Evolutionary conservation across 352 stramenopile species (phyloP), one percentile per base, ranked within the genome.

Genomic region (Elongisporangium undulatum): DNA sequence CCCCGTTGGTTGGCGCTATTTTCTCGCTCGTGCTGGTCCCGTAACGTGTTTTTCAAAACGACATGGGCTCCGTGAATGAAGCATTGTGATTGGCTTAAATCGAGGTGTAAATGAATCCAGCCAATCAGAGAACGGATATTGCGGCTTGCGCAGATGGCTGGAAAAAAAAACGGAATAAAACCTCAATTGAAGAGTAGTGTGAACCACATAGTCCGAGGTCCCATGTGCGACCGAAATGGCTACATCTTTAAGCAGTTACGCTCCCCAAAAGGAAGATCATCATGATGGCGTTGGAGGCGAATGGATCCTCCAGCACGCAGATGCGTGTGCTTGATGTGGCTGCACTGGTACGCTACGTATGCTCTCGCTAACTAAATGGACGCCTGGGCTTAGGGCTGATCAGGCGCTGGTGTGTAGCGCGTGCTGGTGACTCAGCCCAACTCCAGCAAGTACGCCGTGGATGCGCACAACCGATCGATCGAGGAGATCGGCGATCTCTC

Each of bases 371-470:
- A n/a, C n/a, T n/a, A n/a, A n/a, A n/a, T n/a, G n/a, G n/a, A n/a
- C n/a, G n/a, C n/a, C n/a, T n/a, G n/a, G n/a, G n/a, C n/a, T n/a
- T n/a, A n/a, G n/a, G n/a, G 29, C n/a, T 53, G 15, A 49, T n/a
- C 8, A 22, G n/a, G 23, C 12, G 58, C 5, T 49, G 1, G 2
- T n/a, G 20, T 16, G 12, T 52, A 86, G 74, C 61, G 51, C 38
- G 39, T 58, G 51, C 74, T 93, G 0, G 71, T 67, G 45, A 74
- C 66, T 2, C 82, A 93, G 64, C 74, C 82, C 24, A 93, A 92
- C 59, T 93, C 82, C 49, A 93, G 79, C 69, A 90, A 90, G 51
- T 93, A 75, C 61, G 84, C 69, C 9, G 79, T 94, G 53, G 85
- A 94, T 53, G 85, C 79, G 22, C 82, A 94, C 67, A 90, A 92